phyloP scores from a whole-genome alignment of 345 rosid genomes.

The Angophora floribunda region DNA sequence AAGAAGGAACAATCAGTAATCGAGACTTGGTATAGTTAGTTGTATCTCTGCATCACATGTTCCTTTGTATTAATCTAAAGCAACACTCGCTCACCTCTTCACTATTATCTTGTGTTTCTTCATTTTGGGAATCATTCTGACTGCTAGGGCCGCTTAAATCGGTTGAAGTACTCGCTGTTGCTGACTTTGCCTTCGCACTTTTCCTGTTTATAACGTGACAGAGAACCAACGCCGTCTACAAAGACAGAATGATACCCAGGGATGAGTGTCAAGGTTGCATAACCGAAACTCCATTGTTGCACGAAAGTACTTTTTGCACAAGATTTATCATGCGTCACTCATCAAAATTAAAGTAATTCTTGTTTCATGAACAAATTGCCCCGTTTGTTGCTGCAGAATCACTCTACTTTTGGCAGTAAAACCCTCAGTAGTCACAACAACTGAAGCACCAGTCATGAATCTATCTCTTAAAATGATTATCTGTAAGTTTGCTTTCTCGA shows the following conservation, averaged over 20 bases:
- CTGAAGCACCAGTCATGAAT: too few species aligned
- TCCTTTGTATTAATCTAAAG: neutral
- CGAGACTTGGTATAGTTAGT: neutral
- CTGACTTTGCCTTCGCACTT: neutral
- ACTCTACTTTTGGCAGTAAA: too few species aligned
- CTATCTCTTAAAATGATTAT: too few species aligned
- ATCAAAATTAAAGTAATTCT: neutral
- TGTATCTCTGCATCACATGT: neutral
- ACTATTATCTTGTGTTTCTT: neutral
- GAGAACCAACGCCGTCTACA: neutral
- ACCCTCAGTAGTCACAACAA: too few species aligned
- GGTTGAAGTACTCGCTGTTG: neutral
- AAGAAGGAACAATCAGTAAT: neutral
- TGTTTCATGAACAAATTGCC: too few species aligned
- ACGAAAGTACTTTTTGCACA: too few species aligned
- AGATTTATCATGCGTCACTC: neutral
- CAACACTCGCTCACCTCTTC: neutral
- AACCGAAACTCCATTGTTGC: neutral
- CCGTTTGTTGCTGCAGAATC: too few species aligned
- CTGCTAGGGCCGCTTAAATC: neutral
- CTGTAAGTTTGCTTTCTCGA: too few species aligned
- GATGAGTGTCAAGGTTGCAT: neutral
- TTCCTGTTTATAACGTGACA: neutral
- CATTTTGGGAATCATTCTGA: neutral
- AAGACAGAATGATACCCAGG: neutral